Conservation (phyloP, 106 monocot species). For the Phalaenopsis equestris region DNA sequence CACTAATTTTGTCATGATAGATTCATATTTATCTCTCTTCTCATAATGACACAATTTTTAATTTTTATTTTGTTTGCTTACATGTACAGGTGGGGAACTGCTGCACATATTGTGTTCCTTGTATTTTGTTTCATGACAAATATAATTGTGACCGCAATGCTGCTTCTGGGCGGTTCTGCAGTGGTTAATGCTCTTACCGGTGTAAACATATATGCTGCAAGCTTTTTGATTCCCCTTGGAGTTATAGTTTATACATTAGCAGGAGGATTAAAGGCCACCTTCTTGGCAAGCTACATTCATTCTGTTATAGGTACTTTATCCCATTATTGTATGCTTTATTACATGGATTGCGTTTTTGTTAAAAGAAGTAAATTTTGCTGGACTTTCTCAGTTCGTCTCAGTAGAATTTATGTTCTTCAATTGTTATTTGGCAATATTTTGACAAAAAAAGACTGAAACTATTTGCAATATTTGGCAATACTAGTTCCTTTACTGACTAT, state of each 20-base stretch:
- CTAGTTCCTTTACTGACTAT: no score
- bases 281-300: conserved; percentile 95
- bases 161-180: conserved; percentile 93
- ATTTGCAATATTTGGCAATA: no score
- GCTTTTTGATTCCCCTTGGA: conserved; percentile 92
- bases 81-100: conserved; percentile 75
- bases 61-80: not conserved
- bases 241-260: conserved; percentile 87
- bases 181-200: conserved; percentile 94
- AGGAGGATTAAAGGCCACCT: conserved; percentile 95
- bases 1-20: not conserved
- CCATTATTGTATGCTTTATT: not conserved
- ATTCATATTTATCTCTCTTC: not conserved
- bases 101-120: conserved; percentile 81
- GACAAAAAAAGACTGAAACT: no score
- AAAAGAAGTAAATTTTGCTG: not conserved
- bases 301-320: conserved; percentile 66
- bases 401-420: no score
- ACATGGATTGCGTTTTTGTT: not conserved
- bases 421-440: no score
- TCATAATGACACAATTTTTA: no score
- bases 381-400: no score
- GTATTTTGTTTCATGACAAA: conserved; percentile 97
- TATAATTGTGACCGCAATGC: conserved; percentile 96
- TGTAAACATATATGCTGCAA: conserved; percentile 81